Evolutionary conservation across 2,329 filamentous ascomycete genomes (phyloP).

Genomic region (Talaromyces sp.): DNA sequence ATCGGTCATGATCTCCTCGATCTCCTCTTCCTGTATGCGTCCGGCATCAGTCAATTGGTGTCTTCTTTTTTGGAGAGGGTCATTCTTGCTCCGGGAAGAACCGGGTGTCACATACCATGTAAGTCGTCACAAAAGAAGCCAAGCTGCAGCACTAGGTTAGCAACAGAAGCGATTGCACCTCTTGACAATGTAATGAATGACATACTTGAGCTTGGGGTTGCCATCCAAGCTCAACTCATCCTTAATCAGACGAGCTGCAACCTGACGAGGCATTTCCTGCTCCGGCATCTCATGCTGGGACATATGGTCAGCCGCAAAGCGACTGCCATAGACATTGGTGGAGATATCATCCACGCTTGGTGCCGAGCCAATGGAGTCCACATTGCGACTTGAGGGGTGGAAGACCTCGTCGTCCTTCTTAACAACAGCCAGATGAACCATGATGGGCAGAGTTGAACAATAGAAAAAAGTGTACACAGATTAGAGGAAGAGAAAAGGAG

Average conservation of each 20-base stretch:
- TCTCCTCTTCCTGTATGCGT: conserved; percentile 75
- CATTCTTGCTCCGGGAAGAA: not conserved
- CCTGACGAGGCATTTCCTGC: conserved; percentile 82
- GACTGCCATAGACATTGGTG: conserved; percentile 84
- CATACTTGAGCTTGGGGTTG: conserved; percentile 73
- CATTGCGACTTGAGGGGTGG: conserved; percentile 39
- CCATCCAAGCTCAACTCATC: conserved; percentile 91
- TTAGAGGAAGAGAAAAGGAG: not conserved
- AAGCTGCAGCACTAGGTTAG: conserved; percentile 57
- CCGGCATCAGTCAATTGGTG: not conserved
- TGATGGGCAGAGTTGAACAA: conserved; percentile 21
- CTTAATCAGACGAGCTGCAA: conserved; percentile 97
- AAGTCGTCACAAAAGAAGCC: conserved; percentile 92
- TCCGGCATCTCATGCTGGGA: conserved; percentile 87
- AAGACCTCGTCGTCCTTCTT: conserved; percentile 41
- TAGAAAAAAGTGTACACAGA: not conserved
- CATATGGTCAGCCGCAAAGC: conserved; percentile 78
- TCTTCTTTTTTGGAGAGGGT: not conserved
- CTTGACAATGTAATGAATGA: not conserved
- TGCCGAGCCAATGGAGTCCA: conserved; percentile 51
- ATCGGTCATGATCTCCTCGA: conserved; percentile 92
- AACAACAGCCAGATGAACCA: conserved; percentile 48
- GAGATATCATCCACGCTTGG: conserved; percentile 57
- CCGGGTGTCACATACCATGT: conserved; percentile 67
- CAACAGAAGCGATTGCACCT: not conserved